Base-by-base conservation (phyloP, 2,329 filamentous ascomycete genomes). In the Xylaria sp. region DNA sequence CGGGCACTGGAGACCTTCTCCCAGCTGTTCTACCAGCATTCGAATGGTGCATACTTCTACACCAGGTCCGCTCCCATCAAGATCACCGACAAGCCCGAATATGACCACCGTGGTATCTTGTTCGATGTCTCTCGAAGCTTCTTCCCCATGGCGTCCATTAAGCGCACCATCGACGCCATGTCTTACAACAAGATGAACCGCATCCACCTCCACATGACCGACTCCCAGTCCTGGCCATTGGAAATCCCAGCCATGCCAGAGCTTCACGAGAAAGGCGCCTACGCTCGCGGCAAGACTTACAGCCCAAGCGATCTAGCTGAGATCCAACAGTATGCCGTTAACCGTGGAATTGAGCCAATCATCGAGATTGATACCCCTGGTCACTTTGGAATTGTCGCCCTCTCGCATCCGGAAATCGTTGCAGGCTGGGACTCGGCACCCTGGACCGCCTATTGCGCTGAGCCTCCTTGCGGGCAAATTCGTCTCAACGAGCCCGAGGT, bases 161-260 rank as follows among this genome's bases (percentile, higher is more conserved):
- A 88, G 71, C 87, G 88, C 53, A 92, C 88, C 56, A 91, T 97
- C 67, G 91, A 96, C 72, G 90, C 87, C 42, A 78, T 91, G 67
- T 81, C 90, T 1, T 92, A 87, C 84, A 92, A 89, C 79, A 95
- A 96, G 79, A 84, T 95, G 81, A 95, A 95, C 78, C 83, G 88
- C 5, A 82, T 96, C 59, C 92, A 95, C 76, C 80, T 94, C 57
- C 92, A 96, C 79, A 83, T 89, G 60, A 95, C 91, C 4, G 92
- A 96, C 76, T 88, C 89, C 15, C 92, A 96, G 76, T 91, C 91
- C 3, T 96, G 92, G 90, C 92, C 92, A 0, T 80, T 96, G 23
- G 91, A 92, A 68, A 89, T 96, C 52, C 90, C 91, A 0, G 77
- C 89, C 2, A 77, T 96, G 65, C 90, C 92, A 3, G 84, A 89